Evolutionary conservation across 2,329 filamentous ascomycete species (phyloP), one percentile per base, ranked within the genome.

Genomic region (Fusarium protoensiforme): DNA sequence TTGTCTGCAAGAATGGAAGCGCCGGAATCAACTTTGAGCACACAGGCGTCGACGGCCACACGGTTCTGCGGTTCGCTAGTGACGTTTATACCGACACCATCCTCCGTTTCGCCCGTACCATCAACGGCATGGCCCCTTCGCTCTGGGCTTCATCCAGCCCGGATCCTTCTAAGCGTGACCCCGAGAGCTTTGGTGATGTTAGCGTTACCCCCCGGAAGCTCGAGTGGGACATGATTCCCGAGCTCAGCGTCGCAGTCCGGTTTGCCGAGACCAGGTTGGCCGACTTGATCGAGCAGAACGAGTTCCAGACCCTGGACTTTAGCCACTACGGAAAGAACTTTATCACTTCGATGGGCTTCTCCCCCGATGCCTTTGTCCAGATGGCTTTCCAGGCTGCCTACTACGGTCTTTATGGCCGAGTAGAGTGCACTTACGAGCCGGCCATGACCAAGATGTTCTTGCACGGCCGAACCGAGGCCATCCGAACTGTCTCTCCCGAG

Each of bases 21-120:
- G 96, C 96, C 0, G 96, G 96, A 7, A 98, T 99, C 90, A 99
- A 99, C 84, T 98, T 99, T 78, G 96, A 99, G 82, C 96, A 99
- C 80, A 99, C 96, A 1, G 96, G 96, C 74, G 96, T 99, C 7
- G 96, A 99, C 78, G 96, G 96, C 1, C 96, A 99, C 81, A 99
- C 96, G 0, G 96, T 99, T 24, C 89, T 99, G 61, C 92, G 96
- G 7, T 98, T 99, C 78, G 96, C 96, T 18, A 98, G 95, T 71
- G 96, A 99, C 77, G 87, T 99, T 18, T 99, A 98, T 82, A 98
- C 96, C 0, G 96, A 99, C 81, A 99, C 96, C 2, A 98, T 99
- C 75, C 90, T 99, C 38, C 92, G 96, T 13, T 98, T 98, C 79
- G 96, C 96, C 5, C 92, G 94, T 65, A 96, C 94, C 1, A 98